A percentile compares a stretch with the other conserved stretches of the same genome.
Conservation (phyloP, 164 flowering plant genomes). For the Dillenia suffruticosa region DNA sequence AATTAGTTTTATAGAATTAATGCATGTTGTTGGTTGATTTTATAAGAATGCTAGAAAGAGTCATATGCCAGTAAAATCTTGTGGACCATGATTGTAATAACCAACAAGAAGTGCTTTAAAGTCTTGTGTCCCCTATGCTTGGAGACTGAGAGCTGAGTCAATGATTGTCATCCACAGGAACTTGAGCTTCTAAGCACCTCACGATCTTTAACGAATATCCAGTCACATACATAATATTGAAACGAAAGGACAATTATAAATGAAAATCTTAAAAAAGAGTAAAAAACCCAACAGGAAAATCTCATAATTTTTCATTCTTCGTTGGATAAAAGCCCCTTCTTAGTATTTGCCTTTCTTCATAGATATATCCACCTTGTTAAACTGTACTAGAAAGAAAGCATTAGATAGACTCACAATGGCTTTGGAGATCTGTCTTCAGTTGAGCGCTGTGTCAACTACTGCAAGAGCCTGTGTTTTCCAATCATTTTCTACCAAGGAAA, state of each 20-base stretch:
- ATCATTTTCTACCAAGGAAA: constrained; percentile 23
- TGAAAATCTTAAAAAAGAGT: not conserved
- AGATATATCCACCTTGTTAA: not conserved
- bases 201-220: not conserved
- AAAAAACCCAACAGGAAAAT: not conserved
- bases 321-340: not conserved
- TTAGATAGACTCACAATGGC: constrained; percentile 26
- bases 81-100: too few species aligned
- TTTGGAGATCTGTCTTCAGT: constrained; percentile 33
- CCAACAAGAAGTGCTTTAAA: too few species aligned
- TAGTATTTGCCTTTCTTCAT: not conserved
- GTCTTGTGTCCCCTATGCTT: too few species aligned
- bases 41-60: too few species aligned
- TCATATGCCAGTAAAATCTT: too few species aligned
- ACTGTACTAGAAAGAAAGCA: not conserved
- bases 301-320: not conserved
- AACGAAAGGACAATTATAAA: too few species aligned
- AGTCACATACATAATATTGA: not conserved
- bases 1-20: too few species aligned
- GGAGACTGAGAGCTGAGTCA: too few species aligned
- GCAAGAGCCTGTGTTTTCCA: constrained; percentile 24
- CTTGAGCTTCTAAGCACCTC: constrained; percentile 1
- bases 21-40: too few species aligned
- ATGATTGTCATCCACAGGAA: constrained; percentile 3
- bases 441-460: constrained; percentile 31